Evolutionary conservation across 2,329 filamentous ascomycete species (phyloP).

Genomic region (Diaporthe caulivora): DNA sequence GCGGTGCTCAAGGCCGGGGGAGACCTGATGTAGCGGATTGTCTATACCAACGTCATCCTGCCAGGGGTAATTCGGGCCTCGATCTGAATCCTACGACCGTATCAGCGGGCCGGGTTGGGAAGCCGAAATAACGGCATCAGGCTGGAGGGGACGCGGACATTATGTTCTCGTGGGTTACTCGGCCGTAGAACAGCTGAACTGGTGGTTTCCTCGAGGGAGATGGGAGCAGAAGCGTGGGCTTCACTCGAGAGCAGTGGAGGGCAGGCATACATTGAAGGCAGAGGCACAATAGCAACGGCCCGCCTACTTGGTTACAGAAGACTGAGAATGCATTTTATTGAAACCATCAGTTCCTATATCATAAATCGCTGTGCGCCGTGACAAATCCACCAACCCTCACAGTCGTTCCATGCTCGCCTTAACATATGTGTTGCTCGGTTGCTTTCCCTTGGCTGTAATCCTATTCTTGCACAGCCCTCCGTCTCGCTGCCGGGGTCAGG

Average conservation of each 20-base stretch:
- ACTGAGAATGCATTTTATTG: conserved; percentile 16
- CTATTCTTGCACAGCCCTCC: background rate
- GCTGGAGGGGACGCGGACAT: background rate
- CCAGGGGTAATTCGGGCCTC: background rate
- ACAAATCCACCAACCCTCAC: background rate
- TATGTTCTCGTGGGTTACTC: background rate
- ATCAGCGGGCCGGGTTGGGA: background rate
- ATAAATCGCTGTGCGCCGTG: conserved; percentile 25
- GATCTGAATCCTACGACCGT: background rate
- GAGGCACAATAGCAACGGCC: background rate
- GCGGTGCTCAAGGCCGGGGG: background rate
- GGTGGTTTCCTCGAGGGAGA: background rate
- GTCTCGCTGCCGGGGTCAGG: background rate
- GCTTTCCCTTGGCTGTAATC: background rate
- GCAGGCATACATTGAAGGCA: background rate
- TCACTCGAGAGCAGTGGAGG: background rate
- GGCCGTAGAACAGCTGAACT: background rate
- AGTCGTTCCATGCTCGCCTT: background rate
- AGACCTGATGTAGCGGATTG: background rate
- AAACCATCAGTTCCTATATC: conserved; percentile 5
- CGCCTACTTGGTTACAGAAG: conserved; percentile 5
- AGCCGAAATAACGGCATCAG: background rate
- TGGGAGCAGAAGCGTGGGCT: background rate
- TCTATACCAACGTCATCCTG: background rate
- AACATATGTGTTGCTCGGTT: background rate